Evolutionary conservation across 1,284 basidiomycete genomes (phyloP), one percentile per base, ranked within the genome.

Genomic region (Ceratobasidium sp.): DNA sequence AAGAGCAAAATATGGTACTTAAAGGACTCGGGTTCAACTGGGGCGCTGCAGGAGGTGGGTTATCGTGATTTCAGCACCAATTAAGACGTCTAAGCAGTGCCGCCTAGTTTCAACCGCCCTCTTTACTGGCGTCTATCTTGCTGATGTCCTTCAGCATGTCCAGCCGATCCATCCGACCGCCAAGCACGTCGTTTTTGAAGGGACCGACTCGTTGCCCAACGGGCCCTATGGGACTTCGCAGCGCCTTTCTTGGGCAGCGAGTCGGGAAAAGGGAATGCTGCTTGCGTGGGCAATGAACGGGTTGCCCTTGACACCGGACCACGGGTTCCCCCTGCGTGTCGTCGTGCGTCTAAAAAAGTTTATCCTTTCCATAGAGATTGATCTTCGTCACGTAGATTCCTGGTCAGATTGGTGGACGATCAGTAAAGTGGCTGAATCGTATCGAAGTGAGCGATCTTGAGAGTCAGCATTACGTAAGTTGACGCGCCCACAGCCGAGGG

Each of bases 201-300:
- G 88, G 0, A 80, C 76, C 6, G 88, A 90, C 72, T 75, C 79
- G 55, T 79, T 89, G 17, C 87, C 88, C 8, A 84, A 89, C 49
- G 87, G 87, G n/a, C 84, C 83, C 7, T 90, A 89, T 72, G 87
- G 87, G 20, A 89, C 87, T 6, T 84, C 82, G 22, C 85, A 87
- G 74, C 77, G 79, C 34, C 75, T 86, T 25, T 80, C 78, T 35
- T 85, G 85, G 84, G 84, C 84, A 27, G 72, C 77, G 38, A 81
- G 82, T 73, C 79, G 77, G 64, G 78, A 80, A 32, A 82, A 82
- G 72, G 86, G 86, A 0, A 87, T 89, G 82, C 75, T 89, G 50
- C 78, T 89, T 29, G 82, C 82, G 32, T 89, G 86, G 84, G 83
- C 82, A 8, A 86, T 89, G 84, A 89, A 89, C 70, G 86, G 86